Base-by-base conservation (phyloP, 768 basidiomycete species). In the Xerocomellus amylosporus region DNA sequence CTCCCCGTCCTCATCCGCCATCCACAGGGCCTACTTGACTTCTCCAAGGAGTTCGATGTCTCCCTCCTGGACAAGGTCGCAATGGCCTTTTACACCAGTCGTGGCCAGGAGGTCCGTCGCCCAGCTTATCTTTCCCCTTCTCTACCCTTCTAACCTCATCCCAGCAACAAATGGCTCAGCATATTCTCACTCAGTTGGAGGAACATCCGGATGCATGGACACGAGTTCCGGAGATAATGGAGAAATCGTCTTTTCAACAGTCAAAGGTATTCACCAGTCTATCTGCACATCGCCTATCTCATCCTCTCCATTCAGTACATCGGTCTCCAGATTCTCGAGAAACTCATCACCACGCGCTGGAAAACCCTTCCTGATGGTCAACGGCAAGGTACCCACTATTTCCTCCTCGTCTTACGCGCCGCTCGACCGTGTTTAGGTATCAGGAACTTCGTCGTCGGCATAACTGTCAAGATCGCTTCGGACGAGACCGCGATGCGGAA, bases 151-250 rank as follows among this genome's bases (percentile, higher is more conserved):
- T 60, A 26, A 65, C 59, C 49, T 51, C 51, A 26, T 48, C 46
- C 50, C 67, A 98, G 95, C 95, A 95, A 90, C 88, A 90, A 84
- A 72, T 87, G 70, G 96, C 96, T 15, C 96, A 98, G 74, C 88
- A 89, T 70, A 79, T 93, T 58, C 81, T 99, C 62, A 97, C 96
- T 8, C 94, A 95, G 69, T 88, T 99, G 67, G 94, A 98, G 73
- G 97, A 99, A 56, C 81, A 93, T 71, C 90, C 91, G 17, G 96
- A 98, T 55, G 87, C 95, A 34, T 99, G 97, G 97, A 95, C 94
- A 59, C 82, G 90, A 71, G 97, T 98, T 8, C 97, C 97, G 38
- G 88, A 90, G 56, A 90, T 99, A 63, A 78, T 99, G 55, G 93
- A 97, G 65, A 79, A 79, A 47, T 89, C 93, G 1, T 77, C 79